A percentile compares a stretch with the other conserved stretches of the same genome.
phyloP scores from a whole-genome alignment of 1,284 basidiomycete genomes.

The Ceratobasidium sp. region DNA sequence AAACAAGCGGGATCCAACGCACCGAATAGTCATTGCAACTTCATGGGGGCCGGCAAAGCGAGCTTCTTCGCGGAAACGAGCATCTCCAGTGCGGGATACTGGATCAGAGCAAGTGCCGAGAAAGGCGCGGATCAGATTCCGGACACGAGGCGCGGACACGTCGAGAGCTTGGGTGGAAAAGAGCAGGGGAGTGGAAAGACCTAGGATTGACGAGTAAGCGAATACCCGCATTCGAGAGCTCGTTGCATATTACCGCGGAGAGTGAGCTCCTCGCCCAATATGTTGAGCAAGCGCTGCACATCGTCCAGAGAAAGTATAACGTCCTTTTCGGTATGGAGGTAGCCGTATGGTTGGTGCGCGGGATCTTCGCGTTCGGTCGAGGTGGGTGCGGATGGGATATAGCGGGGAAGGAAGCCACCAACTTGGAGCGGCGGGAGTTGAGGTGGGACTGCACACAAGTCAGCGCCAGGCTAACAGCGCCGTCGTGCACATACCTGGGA shows the following conservation, averaged over 20 bases:
- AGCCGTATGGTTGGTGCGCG: slow-evolving; percentile 63
- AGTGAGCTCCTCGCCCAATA: slow-evolving; percentile 76
- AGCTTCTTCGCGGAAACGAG: slow-evolving; percentile 79
- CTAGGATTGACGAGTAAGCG: slow-evolving; percentile 55
- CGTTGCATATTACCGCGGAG: slow-evolving; percentile 60
- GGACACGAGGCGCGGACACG: slow-evolving; percentile 74
- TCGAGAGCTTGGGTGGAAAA: slow-evolving; percentile 89
- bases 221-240: background rate
- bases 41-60: slow-evolving; percentile 84
- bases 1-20: slow-evolving; percentile 2
- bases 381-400: slow-evolving; percentile 55
- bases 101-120: slow-evolving; percentile 59
- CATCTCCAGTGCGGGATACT: slow-evolving; percentile 63
- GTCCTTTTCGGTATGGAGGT: slow-evolving; percentile 75
- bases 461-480: background rate
- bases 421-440: slow-evolving; percentile 62
- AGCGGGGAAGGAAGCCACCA: slow-evolving; percentile 70
- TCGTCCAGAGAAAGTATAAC: slow-evolving; percentile 81
- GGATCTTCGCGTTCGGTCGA: slow-evolving; percentile 45
- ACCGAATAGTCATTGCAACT: slow-evolving; percentile 69
- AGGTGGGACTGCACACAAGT: slow-evolving; percentile 43
- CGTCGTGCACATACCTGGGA: background rate
- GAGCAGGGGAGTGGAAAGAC: slow-evolving; percentile 86
- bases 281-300: slow-evolving; percentile 73
- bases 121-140: slow-evolving; percentile 79